A percentile compares a stretch with the other conserved stretches of the same genome.
phyloP scores from a whole-genome alignment of 2,329 filamentous ascomycete genomes.

The Fusarium circinatum region DNA sequence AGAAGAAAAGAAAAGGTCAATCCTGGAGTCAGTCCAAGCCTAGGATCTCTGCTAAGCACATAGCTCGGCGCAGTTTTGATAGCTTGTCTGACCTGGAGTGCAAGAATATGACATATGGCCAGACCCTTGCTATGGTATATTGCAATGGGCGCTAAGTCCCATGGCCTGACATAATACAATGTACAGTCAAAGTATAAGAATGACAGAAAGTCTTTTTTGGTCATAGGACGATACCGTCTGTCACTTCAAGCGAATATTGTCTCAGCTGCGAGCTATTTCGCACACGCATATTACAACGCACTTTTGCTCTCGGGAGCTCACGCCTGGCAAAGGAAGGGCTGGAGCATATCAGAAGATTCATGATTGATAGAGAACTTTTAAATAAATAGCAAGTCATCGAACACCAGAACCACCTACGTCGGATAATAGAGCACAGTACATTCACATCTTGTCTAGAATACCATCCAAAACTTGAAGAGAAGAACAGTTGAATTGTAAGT shows the following conservation, averaged over 20 bases:
- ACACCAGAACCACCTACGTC: fast-evolving
- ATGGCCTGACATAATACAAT: background rate
- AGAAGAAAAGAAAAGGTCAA: background rate
- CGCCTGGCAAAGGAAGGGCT: too few relatives aligned
- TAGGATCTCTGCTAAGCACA: background rate
- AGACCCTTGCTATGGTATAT: too few relatives aligned
- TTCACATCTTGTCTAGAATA: background rate
- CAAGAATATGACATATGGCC: too few relatives aligned
- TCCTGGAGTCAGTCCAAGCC: background rate
- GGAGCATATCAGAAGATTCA: fast-evolving
- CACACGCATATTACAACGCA: fast-evolving
- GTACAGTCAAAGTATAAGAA: too few relatives aligned
- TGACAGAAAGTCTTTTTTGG: background rate
- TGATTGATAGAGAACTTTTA: fast-evolving
- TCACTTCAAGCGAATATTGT: background rate
- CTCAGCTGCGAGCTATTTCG: fast-evolving
- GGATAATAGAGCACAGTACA: too few relatives aligned
- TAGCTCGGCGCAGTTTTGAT: too few relatives aligned
- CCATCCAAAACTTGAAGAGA: fast-evolving
- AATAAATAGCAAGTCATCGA: background rate
- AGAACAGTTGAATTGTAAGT: background rate
- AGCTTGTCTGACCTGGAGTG: too few relatives aligned
- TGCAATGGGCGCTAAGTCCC: background rate
- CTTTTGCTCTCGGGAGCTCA: background rate
- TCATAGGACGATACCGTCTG: background rate